These are phyloP conservation scores for Paspalum notatum DNA, from an alignment of 176 grass and related monocot species.

Conservation along the genomic window DNA sequence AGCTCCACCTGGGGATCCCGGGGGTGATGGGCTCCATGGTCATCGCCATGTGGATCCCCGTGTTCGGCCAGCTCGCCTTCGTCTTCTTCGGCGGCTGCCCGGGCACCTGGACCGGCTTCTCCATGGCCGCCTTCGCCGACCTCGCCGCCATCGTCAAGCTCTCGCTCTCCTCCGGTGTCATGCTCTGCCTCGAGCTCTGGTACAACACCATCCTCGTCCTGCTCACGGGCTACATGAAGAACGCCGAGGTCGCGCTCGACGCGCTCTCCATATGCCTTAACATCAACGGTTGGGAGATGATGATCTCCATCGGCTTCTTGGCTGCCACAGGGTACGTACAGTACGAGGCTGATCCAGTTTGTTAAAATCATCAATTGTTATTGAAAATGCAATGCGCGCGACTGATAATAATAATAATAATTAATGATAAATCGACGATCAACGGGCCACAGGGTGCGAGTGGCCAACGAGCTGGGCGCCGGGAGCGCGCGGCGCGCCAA, in stretches of 20 bases:
- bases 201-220: slow-evolving; percentile 84
- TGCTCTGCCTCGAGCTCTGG: slow-evolving; percentile 71
- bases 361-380: too few species aligned
- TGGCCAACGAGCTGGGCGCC: slow-evolving; percentile 88
- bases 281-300: slow-evolving; percentile 98
- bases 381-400: too few species aligned
- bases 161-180: slow-evolving; percentile 76
- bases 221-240: slow-evolving; percentile 80
- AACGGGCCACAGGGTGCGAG: slow-evolving; percentile 62
- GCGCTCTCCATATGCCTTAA: slow-evolving; percentile 97
- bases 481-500: slow-evolving; percentile 66
- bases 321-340: slow-evolving; percentile 65
- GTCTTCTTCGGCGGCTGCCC: slow-evolving; percentile 80
- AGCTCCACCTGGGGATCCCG: slow-evolving; percentile 42
- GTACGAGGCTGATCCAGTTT: too few species aligned
- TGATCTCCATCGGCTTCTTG: slow-evolving; percentile 80
- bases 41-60: slow-evolving; percentile 65
- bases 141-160: slow-evolving; percentile 61
- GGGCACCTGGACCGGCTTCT: slow-evolving; percentile 74
- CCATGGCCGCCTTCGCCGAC: slow-evolving; percentile 47
- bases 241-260: slow-evolving; percentile 81
- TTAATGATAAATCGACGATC: too few species aligned
- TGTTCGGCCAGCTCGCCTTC: slow-evolving; percentile 56
- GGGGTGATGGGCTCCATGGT: slow-evolving; percentile 73
- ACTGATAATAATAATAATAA: too few species aligned